Evolutionary conservation across 495 filamentous ascomycete genomes (phyloP), one percentile per base, ranked within the genome.

Genomic region (Lophium mytilinum): DNA sequence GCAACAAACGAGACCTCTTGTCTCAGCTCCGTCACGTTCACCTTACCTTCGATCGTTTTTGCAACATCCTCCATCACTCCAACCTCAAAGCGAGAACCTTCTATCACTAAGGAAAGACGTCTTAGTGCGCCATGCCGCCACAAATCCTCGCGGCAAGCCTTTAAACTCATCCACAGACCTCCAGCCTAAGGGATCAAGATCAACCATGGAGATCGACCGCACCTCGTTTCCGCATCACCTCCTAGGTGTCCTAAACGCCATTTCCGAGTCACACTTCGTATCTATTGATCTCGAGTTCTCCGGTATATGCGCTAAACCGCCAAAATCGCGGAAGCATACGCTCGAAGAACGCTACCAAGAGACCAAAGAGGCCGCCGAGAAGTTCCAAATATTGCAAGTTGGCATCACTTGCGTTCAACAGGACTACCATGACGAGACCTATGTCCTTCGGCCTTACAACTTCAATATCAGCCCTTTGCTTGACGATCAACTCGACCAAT

Each of bases 201-300:
- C 35, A 48, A 66, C 50, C 52, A 92, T 93, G 88, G 85, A 90
- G 37, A 64, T 92, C 54, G 73, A 78, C 53, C 62, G 62, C 9
- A 49, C 58, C 12, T 78, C 76, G 9, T 91, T 87, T 65, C 68
- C 69, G 37, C 67, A 68, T 39, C 66, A 77, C 14, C 71, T 92
- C 2, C 78, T 86, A 0, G 67, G 68, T 15, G 76, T 92, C 17
- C 66, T 91, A 7, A 63, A 77, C 9, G 74, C 78, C 15, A 79
- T 92, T 35, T 71, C 78, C 15, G 71, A 78, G 15, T 76, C 85
- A 18, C 73, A 75, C 24, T 91, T 88, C 63, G 83, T 93, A 3
- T 67, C 84, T 0, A 66, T 93, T 39, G 89, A 93, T 61, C 72
- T 90, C 19, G 89, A 95, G 66, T 78, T 93, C 60, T 87, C 83